Base-by-base conservation (phyloP, 441 rosid genomes). In the Viola pubescens region DNA sequence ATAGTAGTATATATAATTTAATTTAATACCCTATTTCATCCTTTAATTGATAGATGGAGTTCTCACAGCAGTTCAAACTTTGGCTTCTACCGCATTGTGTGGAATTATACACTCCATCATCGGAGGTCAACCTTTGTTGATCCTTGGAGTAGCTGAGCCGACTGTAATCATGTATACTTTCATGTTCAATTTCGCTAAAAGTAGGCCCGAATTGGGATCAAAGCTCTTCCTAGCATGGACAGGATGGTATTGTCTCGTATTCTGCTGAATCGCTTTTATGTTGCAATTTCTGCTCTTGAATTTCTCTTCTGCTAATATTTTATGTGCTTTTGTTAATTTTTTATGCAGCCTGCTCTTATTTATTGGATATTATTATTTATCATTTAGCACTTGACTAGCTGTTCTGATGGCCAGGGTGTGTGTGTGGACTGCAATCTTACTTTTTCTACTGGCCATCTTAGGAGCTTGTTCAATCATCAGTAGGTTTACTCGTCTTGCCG, bases 121-220 rank as follows among this genome's bases (percentile, higher is more conserved):
- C 13, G 94, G 94, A 52, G 94, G 94, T 43, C 94, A 86, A 66
- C 89, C 94, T 60, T 73, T 86, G 65, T 88, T 86, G 69, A 86
- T 86, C 45, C 86, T 86, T 9, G 94, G 94, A 44, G 94, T 86
- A 61, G 94, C 89, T 56, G 94, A 86, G 66, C 94, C 94, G 62
- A 86, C 94, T 9, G 94, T 84, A 38, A 70, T 86, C 72, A 86
- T 82, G 94, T 86, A 86, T 54, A 86, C 84, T 1, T 86, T 86
- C 76, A 83, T 86, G 94, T 86, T 69, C 78, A 70, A 80, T 52
- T 86, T 86, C 68, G 89, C 69, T 0, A 80, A 83, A 72, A 82
- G 65, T 61, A 77, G 82, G 53, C 76, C 81, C 50, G 89, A 86
- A 74, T 70, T 86, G 82, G 94, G 94, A 63, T 75, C 76, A 59